Evolutionary conservation across 164 flowering plant species (phyloP), one percentile per base, ranked within the genome.

Genomic region (Dillenia suffruticosa): DNA sequence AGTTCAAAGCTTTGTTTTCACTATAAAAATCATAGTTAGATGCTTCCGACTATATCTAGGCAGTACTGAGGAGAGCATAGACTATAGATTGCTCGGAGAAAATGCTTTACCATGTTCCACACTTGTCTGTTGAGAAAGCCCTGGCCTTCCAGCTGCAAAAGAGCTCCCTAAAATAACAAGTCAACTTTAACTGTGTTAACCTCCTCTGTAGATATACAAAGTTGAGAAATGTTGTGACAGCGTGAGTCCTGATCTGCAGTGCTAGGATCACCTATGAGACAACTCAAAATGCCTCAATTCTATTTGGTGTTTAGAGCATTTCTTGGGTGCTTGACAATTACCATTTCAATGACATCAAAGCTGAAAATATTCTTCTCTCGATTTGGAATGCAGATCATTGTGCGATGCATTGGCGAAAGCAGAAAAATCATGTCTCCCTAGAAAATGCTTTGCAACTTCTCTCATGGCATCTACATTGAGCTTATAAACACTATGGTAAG

Each of bases 81-180:
- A 32, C 40, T 5, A 32, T 40, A 14, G 19, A 60, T 48, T 44
- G 11, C 24, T 40, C 11, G 19, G 24, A 12, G 48, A 50, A 19
- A 49, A 49, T 51, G 57, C 12, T 44, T 63, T 79, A 92, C 97
- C 97, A 89, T 93, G 77, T 90, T 93, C n/a, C 97, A 76, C 51
- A 93, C 98, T 87, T 93, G 95, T 78, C 90, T 70, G 66, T 90
- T 87, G 51, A 93, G 57, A 74, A 90, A 93, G 49, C 96, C 97
- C 3, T 92, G 79, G 54, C 97, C 97, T 84, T 93, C 95, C 44
- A 93, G 82, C 72, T 84, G 89, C 73, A 93, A 68, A 65, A 93
- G 83, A 70, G 86, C 68, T 69, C 92, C 98, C 96, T 87, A 63
- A 46, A 32, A 62, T 54, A 71, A 67, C 9, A 57, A 56, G 22